Evolutionary conservation across 2,329 filamentous ascomycete species (phyloP), one percentile per base, ranked within the genome.

Genomic region (Trichophyton mentagrophytes): DNA sequence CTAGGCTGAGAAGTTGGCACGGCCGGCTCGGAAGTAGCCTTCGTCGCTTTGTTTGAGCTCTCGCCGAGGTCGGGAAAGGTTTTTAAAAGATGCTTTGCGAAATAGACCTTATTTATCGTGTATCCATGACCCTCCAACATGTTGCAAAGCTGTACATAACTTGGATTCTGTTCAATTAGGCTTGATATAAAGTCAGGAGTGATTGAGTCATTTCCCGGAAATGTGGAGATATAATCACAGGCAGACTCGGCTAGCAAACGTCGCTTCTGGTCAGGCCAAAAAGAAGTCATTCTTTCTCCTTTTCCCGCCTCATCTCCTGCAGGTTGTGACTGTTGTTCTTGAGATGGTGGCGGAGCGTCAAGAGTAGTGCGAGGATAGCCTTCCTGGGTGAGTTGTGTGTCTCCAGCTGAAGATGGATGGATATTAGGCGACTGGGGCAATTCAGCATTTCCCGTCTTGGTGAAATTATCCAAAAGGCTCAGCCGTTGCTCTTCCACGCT

Each of bases 91-190:
- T 74, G 76, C 63, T 78, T 75, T 9, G 82, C 82, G 65, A 85
- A 80, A 0, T 73, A 70, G 4, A 79, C 76, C 60, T 80, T 73
- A 63, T 83, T 78, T 38, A 84, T 72, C 36, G 68, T 72, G 15
- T 82, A 70, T 0, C 78, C 79, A 65, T 74, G 74, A 1, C 65
- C 67, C 63, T 85, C 82, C 3, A 84, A 68, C 53, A 74, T 72
- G 62, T 80, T 76, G 65, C 82, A 85, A 2, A 84, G 69, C 58
- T 80, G 74, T 62, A 78, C 76, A 63, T 84, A 84, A 1, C 76
- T 80, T 1, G 81, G 80, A 64, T 83, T 82, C 6, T 70, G 67
- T 57, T 82, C 73, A 7, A 85, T 71, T 42, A 83, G 73, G 1
- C 66, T 68, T 22, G 77, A 67, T 8, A 84, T 71, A 20, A 76